A percentile compares a stretch with the other conserved stretches of the same genome.
Evolutionary conservation across 345 rosid species (phyloP).

Genomic region (Eucalyptus sideroxylon): DNA sequence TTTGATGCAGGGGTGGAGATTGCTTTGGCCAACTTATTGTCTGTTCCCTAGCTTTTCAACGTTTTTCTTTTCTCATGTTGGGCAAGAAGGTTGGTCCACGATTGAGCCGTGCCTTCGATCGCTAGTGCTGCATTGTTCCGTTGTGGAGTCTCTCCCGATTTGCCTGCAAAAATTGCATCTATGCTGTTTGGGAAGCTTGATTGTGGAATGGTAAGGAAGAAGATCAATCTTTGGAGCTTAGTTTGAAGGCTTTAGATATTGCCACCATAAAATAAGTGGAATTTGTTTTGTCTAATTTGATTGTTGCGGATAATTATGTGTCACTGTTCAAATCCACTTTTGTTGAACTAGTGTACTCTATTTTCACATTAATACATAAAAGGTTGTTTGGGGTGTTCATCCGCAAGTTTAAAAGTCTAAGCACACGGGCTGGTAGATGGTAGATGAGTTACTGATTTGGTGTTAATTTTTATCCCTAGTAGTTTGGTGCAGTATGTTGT

Average conservation of each 20-base stretch:
- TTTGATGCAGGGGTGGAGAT: background rate
- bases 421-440: rapidly evolving
- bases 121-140: background rate
- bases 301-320: too few species aligned
- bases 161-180: background rate
- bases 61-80: background rate
- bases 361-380: too few species aligned
- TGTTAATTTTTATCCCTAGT: too few species aligned
- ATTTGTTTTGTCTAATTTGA: background rate
- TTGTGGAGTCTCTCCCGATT: background rate
- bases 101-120: rapidly evolving
- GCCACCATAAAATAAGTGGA: background rate
- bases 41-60: background rate
- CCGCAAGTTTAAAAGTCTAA: too few species aligned
- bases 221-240: background rate
- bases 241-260: background rate
- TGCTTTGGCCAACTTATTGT: background rate
- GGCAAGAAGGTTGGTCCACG: background rate
- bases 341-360: too few species aligned
- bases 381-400: too few species aligned
- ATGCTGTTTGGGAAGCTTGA: background rate
- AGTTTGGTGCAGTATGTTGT: too few species aligned
- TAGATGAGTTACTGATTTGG: too few species aligned
- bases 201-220: background rate
- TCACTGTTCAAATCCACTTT: too few species aligned